These are phyloP conservation scores for Allium sativum DNA, from an alignment of 106 monocot species.

Conservation along the genomic window DNA sequence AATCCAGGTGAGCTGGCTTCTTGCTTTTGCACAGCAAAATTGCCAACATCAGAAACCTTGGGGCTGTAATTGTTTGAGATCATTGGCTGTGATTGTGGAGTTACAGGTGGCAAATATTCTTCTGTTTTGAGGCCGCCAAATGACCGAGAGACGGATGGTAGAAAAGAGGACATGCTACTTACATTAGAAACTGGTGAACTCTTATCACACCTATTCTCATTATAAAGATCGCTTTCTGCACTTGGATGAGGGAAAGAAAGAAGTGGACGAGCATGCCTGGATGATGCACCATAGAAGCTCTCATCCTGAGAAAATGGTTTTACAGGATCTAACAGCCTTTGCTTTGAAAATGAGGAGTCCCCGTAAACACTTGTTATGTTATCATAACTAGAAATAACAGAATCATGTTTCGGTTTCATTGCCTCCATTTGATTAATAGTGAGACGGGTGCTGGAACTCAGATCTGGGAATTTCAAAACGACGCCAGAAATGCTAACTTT, in stretches of 20 bases:
- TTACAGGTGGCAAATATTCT: conserved; percentile 8
- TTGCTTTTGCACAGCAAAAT: conserved; percentile 2
- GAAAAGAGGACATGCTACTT: conserved; percentile 10
- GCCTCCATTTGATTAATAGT: conserved; percentile 27
- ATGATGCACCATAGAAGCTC: conserved; percentile 26
- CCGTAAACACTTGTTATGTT: conserved; percentile 12
- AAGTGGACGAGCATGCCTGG: conserved; percentile 16
- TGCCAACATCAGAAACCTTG: conserved; percentile 9
- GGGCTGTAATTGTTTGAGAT: conserved; percentile 17
- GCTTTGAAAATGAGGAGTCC: conserved; percentile 22
- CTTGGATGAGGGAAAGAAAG: conserved; percentile 9
- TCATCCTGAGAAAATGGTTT: conserved; percentile 19
- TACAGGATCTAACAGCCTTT: conserved; percentile 21
- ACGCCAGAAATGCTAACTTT: conserved; percentile 97
- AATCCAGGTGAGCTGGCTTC: conserved; percentile 8
- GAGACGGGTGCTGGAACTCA: conserved; percentile 30
- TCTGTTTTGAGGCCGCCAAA: conserved; percentile 15
- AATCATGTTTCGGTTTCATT: conserved; percentile 15
- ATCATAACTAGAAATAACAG: conserved; percentile 1
- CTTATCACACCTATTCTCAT: conserved; percentile 22
- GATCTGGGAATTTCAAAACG: conserved; percentile 63
- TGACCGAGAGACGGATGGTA: conserved; percentile 10
- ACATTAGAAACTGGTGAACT: conserved; percentile 17
- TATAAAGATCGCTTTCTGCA: conserved; percentile 10
- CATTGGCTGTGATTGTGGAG: conserved; percentile 16